Evolutionary conservation across 257 asterid genomes (phyloP).

Genomic region (Cinchona pubescens): DNA sequence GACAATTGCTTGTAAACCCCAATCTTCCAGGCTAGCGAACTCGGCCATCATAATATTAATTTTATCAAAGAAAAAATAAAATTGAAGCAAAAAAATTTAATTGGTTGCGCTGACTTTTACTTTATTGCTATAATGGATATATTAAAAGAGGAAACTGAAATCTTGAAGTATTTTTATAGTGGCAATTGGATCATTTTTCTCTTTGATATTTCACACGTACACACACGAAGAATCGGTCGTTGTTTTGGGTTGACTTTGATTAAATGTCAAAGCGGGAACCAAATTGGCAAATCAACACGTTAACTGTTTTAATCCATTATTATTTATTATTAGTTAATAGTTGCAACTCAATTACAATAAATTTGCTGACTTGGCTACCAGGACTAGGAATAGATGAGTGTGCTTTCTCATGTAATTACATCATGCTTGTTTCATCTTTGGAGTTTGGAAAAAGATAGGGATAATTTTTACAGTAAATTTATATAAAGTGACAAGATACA

Average conservation of each 20-base stretch:
- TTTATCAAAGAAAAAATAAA: neutral
- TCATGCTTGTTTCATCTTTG: conserved; percentile 1
- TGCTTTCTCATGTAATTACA: too few relatives aligned
- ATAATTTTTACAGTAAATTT: too few relatives aligned
- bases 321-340: neutral
- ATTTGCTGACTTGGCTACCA: conserved; percentile 11
- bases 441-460: too few relatives aligned
- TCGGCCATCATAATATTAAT: conserved; percentile 28
- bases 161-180: neutral
- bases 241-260: conserved; percentile 17
- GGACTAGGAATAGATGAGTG: neutral
- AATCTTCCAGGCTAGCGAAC: conserved; percentile 25
- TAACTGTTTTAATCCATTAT: neutral
- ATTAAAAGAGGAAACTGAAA: conserved; percentile 6
- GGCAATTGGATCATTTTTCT: neutral
- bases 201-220: conserved; percentile 4
- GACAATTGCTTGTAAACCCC: conserved; percentile 34
- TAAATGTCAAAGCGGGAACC: conserved; percentile 22
- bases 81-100: neutral
- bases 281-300: neutral
- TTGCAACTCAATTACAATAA: too few relatives aligned
- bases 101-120: conserved; percentile 21
- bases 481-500: too few relatives aligned
- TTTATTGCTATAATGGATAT: neutral
- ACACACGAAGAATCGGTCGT: neutral